Evolutionary conservation across 148 eudicot species (phyloP), one percentile per base, ranked within the genome.

Genomic region (Polygonum maritimum): DNA sequence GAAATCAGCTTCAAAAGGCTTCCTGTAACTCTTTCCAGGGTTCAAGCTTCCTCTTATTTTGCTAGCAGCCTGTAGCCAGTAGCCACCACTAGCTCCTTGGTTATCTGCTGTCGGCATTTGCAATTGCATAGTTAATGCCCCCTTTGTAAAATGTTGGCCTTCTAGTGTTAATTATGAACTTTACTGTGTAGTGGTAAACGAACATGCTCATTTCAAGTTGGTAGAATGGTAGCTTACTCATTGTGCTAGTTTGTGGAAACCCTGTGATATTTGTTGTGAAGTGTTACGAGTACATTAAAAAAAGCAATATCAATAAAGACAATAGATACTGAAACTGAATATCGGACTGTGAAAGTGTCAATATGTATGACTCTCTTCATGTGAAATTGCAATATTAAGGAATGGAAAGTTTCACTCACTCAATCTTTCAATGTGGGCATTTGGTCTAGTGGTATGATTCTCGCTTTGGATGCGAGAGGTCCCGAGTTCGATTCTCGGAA

Each of bases 391-490:
- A 26, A 26, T 26, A 26, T 26, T 26, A 1, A 26, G 31, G 31
- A 26, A 26, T 26, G 31, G 0, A 26, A 26, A 26, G 31, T 26
- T 26, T 26, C 31, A 26, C 0, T 26, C 0, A 26, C 0, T 26
- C 0, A 26, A 26, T 26, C 31, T 26, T 26, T 26, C 31, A 26
- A 55, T 0, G 70, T 39, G 91, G 91, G 89, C 86, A 86, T 86
- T 87, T 88, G 88, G 88, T 87, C 92, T 89, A 87, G 91, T 87
- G 91, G 93, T 89, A 87, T 87, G 91, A 89, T 87, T 87, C 93
- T 87, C 88, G 91, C 91, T 89, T 89, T 79, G 93, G 93, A 88
- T 89, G 93, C 93, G 87, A 88, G 91, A 89, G 91, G 91, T 87
- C 91, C 87, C 86, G 88, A 87, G 88, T 89, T 86, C 88, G 85